Evolutionary conservation across 352 stramenopile species (phyloP), one percentile per base, ranked within the genome.

Genomic region (Globisporangium parvum): DNA sequence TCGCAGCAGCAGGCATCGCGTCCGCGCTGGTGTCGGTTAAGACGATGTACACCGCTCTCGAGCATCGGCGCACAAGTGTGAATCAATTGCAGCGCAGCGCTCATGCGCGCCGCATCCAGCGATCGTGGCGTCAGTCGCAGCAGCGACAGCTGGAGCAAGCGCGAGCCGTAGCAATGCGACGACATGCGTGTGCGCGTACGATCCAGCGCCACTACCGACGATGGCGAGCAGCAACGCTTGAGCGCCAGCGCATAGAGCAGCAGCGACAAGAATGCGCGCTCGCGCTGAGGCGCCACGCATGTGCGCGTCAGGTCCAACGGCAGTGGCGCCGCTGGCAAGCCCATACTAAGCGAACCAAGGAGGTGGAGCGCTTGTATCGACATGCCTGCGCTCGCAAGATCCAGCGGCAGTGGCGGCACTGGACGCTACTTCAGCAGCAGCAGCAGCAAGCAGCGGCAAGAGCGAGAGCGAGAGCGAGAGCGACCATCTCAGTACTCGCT

Each of bases 141-240:
- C 18, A 31, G 47, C 9, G 17, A 53, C 4, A 53, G 10, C 24
- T 35, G 18, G 54, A 47, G 11, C 20, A 40, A 6, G 11, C 18
- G 18, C 12, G 23, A 45, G 11, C 35, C 39, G n/a, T 54, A 47
- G 20, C 18, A 12, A 54, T 61, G n/a, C 42, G 40, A n/a, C 21
- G 28, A 0, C 20, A 28, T 45, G 44, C 46, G 8, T 56, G 55
- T 17, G 60, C 53, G 24, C 42, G 40, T 10, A 23, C 24, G 31
- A 60, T 69, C 17, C 65, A 71, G 23, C 45, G 12, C 14, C 35
- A 35, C 10, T 71, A 60, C 60, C 51, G 46, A 12, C 40, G n/a
- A 28, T 63, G 60, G 55, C 44, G 42, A 4, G 12, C 24, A 28
- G 33, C 20, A 23, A n/a, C 20, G 31, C 18, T 10, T 28, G 21